Evolutionary conservation across 768 basidiomycete species (phyloP), one percentile per base, ranked within the genome.

Genomic region (Crassisporium funariophilum): DNA sequence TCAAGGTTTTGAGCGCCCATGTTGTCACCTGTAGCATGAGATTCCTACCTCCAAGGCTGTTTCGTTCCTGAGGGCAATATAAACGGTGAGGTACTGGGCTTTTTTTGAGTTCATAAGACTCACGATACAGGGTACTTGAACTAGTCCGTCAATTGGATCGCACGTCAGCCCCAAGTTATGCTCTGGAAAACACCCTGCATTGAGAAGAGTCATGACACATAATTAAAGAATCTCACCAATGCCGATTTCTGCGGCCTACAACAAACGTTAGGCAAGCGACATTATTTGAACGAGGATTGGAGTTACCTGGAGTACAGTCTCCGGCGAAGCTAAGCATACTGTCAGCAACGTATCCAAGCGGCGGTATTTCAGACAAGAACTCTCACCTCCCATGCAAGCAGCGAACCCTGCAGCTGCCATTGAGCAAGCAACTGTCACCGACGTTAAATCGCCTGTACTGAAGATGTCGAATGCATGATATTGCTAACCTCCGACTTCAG

Each of bases 401-500:
- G 91, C 88, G 60, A 95, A 95, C 0, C 90, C 95, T 36, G 86
- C 93, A 44, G 86, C 86, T 0, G 94, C 95, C 95, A 98, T 98
- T 3, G 92, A 91, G 60, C 91, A 92, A 2, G 95, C 95, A 33
- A 98, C 95, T 81, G 47, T 35, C 29, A 31, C 5, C 35, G 37
- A 21, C 36, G 45, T 31, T 11, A 38, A 20, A 15, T 24, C 10
- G n/a, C n/a, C n/a, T n/a, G n/a, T n/a, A 22, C 35, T 24, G 13
- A 22, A n/a, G 13, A 41, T 39, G 21, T 22, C 23, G 21, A 35
- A 35, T 20, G 29, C 5, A 20, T 21, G 27, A 31, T 41, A n/a
- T 5, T 31, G 29, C 71, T 22, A 60, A 87, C 88, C 88, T 64
- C 95, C 95, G 4, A 98, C 95, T 71, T 95, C 93, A 15, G 93